Evolutionary conservation across 495 filamentous ascomycete species (phyloP).

Genomic region (Penicillium longicatenatum): DNA sequence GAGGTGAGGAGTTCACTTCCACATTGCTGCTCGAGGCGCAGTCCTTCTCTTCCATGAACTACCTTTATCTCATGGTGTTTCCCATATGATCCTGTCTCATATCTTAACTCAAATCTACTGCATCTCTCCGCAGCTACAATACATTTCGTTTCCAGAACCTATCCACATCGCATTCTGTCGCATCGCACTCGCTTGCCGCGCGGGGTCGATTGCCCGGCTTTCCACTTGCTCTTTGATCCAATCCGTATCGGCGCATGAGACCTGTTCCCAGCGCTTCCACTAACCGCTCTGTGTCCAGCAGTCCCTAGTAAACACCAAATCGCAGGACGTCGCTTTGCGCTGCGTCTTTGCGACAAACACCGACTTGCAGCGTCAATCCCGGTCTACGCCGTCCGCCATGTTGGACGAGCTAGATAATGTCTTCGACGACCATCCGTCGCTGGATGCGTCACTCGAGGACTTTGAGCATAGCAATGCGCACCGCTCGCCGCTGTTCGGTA

Average conservation of each 20-base stretch:
- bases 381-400: slow-evolving; percentile 47
- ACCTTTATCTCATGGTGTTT: slow-evolving; percentile 4
- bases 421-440: slow-evolving; percentile 67
- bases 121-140: slow-evolving; percentile 7
- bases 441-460: slow-evolving; percentile 76
- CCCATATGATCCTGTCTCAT: slow-evolving; percentile 4
- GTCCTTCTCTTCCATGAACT: background rate
- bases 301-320: slow-evolving; percentile 9
- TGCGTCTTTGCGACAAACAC: slow-evolving; percentile 22
- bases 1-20: slow-evolving; percentile 27
- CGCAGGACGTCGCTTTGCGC: slow-evolving; percentile 21
- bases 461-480: slow-evolving; percentile 62
- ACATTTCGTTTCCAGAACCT: slow-evolving; percentile 8
- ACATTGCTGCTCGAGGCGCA: slow-evolving; percentile 24
- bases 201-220: slow-evolving; percentile 22
- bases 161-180: slow-evolving; percentile 23
- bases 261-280: slow-evolving; percentile 17
- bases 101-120: slow-evolving; percentile 10
- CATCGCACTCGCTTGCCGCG: slow-evolving; percentile 22
- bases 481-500: slow-evolving; percentile 56
- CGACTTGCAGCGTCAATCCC: slow-evolving; percentile 25
- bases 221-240: slow-evolving; percentile 2
- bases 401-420: slow-evolving; percentile 51
- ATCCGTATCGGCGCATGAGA: slow-evolving; percentile 21
- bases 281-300: slow-evolving; percentile 20